phyloP scores from a whole-genome alignment of 2,329 filamentous ascomycete species.

The Lachnellula willkommii region DNA sequence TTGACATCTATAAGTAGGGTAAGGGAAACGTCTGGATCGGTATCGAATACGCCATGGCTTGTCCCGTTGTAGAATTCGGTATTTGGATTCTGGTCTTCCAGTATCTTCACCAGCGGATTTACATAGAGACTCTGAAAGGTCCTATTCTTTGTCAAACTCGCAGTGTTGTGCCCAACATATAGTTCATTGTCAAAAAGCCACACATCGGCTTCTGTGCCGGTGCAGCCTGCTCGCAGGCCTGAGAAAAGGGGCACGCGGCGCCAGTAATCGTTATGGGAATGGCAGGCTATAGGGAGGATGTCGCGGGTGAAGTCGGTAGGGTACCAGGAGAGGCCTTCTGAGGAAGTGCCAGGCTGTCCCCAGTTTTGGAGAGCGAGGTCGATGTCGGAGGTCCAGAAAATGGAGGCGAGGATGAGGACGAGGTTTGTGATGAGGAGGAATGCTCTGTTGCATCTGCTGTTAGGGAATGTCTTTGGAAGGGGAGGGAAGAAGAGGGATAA shows the following conservation, averaged over 20 bases:
- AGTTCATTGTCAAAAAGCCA: conserved; percentile 56
- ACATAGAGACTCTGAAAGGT: conserved; percentile 62
- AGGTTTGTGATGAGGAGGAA: conserved; percentile 33
- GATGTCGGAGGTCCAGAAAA: conserved; percentile 29
- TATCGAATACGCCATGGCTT: conserved; percentile 51
- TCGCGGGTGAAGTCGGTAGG: conserved; percentile 49
- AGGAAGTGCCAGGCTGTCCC: conserved; percentile 34
- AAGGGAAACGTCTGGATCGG: conserved; percentile 47
- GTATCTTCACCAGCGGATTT: conserved; percentile 54
- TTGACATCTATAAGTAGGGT: conserved; percentile 68
- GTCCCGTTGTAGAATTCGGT: conserved; percentile 42
- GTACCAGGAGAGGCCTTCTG: conserved; percentile 40
- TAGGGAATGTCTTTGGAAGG: background rate
- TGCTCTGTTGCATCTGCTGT: conserved; percentile 22
- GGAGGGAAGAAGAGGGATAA: background rate
- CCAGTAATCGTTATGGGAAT: conserved; percentile 71
- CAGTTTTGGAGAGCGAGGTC: conserved; percentile 32
- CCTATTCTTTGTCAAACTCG: conserved; percentile 47
- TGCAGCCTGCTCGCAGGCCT: conserved; percentile 54
- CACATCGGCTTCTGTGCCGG: conserved; percentile 64
- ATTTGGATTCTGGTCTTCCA: conserved; percentile 47
- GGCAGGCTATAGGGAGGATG: conserved; percentile 51
- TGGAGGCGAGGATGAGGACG: conserved; percentile 28
- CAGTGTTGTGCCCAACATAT: conserved; percentile 58
- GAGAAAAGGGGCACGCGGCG: conserved; percentile 57